Percentiles rank a stretch among this genome's conserved stretches.
These are phyloP conservation scores for Cryoendolithus antarcticus DNA, from an alignment of 2,329 filamentous ascomycete genomes.

Conservation along the genomic window DNA sequence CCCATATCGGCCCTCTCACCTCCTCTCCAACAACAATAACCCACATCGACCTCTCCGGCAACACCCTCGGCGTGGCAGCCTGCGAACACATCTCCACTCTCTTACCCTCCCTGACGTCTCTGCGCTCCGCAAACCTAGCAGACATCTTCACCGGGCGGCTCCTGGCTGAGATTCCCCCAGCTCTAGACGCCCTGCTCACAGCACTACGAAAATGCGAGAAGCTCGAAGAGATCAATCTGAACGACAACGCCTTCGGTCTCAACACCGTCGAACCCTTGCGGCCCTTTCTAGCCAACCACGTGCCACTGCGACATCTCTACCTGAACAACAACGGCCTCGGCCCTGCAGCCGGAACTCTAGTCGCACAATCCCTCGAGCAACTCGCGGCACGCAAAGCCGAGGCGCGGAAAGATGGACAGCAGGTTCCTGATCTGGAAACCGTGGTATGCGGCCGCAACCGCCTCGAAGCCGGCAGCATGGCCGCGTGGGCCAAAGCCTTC, in stretches of 20 bases:
- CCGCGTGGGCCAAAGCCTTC: slow-evolving; percentile 81
- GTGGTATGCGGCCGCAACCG: slow-evolving; percentile 93
- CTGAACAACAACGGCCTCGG: slow-evolving; percentile 98
- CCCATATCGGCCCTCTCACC: slow-evolving; percentile 65
- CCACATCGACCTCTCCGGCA: slow-evolving; percentile 76
- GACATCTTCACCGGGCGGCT: slow-evolving; percentile 96
- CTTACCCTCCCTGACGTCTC: slow-evolving; percentile 66
- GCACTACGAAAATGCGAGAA: slow-evolving; percentile 76
- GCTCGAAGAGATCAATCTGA: slow-evolving; percentile 85
- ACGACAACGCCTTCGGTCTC: slow-evolving; percentile 94
- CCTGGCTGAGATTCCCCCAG: slow-evolving; percentile 83
- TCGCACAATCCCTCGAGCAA: slow-evolving; percentile 74
- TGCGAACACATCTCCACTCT: slow-evolving; percentile 76
- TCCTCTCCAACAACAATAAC: slow-evolving; percentile 58
- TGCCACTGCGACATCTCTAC: slow-evolving; percentile 83
- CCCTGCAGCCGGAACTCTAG: slow-evolving; percentile 74
- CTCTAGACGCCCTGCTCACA: slow-evolving; percentile 72
- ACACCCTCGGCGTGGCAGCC: slow-evolving; percentile 83
- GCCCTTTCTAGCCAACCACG: slow-evolving; percentile 77
- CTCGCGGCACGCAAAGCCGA: slow-evolving; percentile 76
- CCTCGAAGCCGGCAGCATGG: slow-evolving; percentile 92
- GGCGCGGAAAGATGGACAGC: slow-evolving; percentile 56
- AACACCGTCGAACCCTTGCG: slow-evolving; percentile 90
- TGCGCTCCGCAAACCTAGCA: slow-evolving; percentile 70
- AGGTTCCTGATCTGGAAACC: slow-evolving; percentile 80